Evolutionary conservation across 2,329 filamentous ascomycete species (phyloP).

Genomic region (Cercospora nicotianae): DNA sequence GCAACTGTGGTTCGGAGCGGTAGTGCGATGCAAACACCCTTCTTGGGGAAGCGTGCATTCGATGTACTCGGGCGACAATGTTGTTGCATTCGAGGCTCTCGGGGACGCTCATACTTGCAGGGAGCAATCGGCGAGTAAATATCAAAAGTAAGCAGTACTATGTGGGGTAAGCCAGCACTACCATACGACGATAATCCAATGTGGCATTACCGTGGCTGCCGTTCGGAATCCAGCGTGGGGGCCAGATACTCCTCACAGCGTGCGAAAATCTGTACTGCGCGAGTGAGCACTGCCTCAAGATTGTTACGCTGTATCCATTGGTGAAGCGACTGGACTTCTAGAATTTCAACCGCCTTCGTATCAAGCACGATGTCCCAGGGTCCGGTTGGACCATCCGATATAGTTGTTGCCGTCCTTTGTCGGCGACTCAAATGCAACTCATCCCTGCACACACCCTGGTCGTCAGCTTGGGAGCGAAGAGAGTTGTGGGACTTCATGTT

Average conservation of each 20-base stretch:
- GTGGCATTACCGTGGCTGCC: neutral
- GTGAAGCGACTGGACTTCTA: neutral
- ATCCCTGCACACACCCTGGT: constrained; percentile 2
- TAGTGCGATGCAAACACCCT: constrained; percentile 3
- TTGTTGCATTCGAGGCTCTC: constrained; percentile 1
- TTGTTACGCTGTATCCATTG: neutral
- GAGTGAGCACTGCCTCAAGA: neutral
- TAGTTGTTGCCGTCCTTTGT: neutral
- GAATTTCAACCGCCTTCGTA: neutral
- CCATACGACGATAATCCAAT: neutral
- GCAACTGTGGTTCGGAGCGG: constrained; percentile 1
- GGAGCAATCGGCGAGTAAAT: constrained; percentile 4
- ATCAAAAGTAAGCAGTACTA: neutral
- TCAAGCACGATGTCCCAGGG: neutral
- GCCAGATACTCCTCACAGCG: neutral
- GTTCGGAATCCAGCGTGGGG: neutral
- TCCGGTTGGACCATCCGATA: neutral
- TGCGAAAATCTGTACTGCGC: neutral
- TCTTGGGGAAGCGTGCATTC: neutral
- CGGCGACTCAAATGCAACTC: neutral
- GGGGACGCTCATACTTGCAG: constrained; percentile 2
- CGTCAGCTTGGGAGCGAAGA: neutral
- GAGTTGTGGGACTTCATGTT: neutral
- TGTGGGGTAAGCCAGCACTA: neutral
- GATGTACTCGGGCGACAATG: neutral